These are phyloP conservation scores for Trypethelium eluteriae DNA, from an alignment of 495 filamentous ascomycete genomes.

Conservation along the genomic window DNA sequence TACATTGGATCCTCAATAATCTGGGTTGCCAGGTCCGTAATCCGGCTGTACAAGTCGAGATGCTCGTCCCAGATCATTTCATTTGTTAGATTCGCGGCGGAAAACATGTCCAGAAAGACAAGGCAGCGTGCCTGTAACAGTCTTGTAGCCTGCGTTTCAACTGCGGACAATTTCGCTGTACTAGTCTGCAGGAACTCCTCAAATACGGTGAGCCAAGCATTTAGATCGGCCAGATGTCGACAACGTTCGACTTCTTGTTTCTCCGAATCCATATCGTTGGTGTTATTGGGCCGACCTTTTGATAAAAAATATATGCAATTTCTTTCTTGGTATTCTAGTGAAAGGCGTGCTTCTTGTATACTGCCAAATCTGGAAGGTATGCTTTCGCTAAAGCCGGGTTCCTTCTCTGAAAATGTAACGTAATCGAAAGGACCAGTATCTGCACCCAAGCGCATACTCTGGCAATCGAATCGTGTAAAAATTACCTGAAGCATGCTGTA, in stretches of 20 bases:
- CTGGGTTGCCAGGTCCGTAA: not conserved
- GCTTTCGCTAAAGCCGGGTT: not conserved
- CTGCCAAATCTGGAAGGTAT: not conserved
- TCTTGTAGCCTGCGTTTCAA: not conserved
- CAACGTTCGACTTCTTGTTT: not conserved
- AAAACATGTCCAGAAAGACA: not conserved
- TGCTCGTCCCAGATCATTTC: constrained; percentile 2
- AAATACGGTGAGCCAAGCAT: not conserved
- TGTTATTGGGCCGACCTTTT: not conserved
- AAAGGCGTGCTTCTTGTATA: not conserved
- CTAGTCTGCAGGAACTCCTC: not conserved
- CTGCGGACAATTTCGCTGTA: not conserved
- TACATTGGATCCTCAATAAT: not conserved
- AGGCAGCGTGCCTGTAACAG: not conserved
- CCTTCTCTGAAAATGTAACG: not conserved
- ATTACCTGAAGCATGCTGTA: constrained; percentile 4
- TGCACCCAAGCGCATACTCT: not conserved
- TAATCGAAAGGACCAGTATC: not conserved
- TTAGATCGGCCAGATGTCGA: not conserved
- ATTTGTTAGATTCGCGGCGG: not conserved
- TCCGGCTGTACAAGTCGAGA: not conserved
- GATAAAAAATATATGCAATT: not conserved
- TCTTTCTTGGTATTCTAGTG: not conserved
- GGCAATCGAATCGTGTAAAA: constrained; percentile 12
- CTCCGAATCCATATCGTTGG: not conserved